Evolutionary conservation across 495 filamentous ascomycete species (phyloP).

Genomic region (Annulohypoxylon moriforme): DNA sequence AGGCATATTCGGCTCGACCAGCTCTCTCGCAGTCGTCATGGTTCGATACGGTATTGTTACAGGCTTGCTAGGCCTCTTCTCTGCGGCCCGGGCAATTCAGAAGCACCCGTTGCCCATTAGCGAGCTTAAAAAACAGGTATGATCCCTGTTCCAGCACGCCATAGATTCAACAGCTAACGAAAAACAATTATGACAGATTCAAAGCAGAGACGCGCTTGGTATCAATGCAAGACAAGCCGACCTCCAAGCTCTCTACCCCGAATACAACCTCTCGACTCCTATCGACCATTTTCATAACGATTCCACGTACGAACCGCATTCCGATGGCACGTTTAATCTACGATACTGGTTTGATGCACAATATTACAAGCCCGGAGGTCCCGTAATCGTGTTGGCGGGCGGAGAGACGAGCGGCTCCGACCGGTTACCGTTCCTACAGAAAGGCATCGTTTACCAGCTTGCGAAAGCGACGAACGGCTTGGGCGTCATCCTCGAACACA

Average conservation of each 20-base stretch:
- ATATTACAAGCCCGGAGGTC: constrained; percentile 74
- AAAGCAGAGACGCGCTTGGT: constrained; percentile 31
- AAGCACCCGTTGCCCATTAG: constrained; percentile 41
- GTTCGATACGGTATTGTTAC: constrained; percentile 29
- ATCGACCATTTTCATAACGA: constrained; percentile 83
- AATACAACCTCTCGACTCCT: constrained; percentile 72
- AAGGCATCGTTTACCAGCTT: constrained; percentile 74
- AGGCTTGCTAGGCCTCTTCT: constrained; percentile 28
- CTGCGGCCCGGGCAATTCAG: constrained; percentile 31
- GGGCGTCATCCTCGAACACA: constrained; percentile 80
- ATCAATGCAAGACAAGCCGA: constrained; percentile 50
- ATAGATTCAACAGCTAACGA: not conserved
- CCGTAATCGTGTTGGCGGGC: constrained; percentile 75
- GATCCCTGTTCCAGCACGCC: not conserved
- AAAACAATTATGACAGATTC: constrained; percentile 18
- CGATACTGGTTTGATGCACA: constrained; percentile 80
- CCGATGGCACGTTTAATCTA: constrained; percentile 65
- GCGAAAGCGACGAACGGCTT: constrained; percentile 72
- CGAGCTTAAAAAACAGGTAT: constrained; percentile 41
- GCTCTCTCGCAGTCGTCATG: constrained; percentile 22
- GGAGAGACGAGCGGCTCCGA: constrained; percentile 70
- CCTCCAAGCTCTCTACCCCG: constrained; percentile 61
- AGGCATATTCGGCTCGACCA: not conserved
- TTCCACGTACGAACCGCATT: constrained; percentile 74
- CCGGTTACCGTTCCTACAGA: constrained; percentile 73